These are phyloP conservation scores for Colletotrichum eleusines DNA, from an alignment of 2,329 filamentous ascomycete genomes.

Conservation along the genomic window DNA sequence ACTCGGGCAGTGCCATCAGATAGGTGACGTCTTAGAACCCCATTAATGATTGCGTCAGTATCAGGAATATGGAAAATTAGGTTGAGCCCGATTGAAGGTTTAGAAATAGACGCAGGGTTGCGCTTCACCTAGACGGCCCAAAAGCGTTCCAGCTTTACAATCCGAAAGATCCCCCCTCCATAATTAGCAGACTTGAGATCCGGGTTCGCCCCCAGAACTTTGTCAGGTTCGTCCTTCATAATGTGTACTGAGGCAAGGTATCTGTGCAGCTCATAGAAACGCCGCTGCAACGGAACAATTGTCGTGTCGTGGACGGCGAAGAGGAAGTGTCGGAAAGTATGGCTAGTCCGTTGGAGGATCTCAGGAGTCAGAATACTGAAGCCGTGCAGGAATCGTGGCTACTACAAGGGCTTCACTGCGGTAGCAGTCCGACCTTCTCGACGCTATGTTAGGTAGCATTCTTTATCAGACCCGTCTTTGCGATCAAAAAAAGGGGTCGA, in stretches of 20 bases:
- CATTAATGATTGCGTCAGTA: constrained; percentile 53
- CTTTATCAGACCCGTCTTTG: constrained; percentile 17
- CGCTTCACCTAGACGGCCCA: constrained; percentile 46
- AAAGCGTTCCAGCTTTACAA: constrained; percentile 47
- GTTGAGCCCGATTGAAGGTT: too few relatives aligned
- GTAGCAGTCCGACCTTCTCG: constrained; percentile 8
- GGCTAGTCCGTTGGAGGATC: constrained; percentile 48
- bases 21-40: constrained; percentile 51
- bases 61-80: constrained; percentile 33
- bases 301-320: constrained; percentile 58
- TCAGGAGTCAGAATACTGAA: constrained; percentile 45
- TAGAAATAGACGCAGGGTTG: too few relatives aligned
- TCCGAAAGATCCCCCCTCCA: constrained; percentile 45
- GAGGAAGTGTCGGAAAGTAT: constrained; percentile 54
- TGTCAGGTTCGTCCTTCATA: constrained; percentile 52
- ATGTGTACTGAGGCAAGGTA: constrained; percentile 46
- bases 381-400: constrained; percentile 44
- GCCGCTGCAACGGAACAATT: constrained; percentile 52
- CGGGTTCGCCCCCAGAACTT: constrained; percentile 49
- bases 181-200: constrained; percentile 45
- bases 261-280: constrained; percentile 52
- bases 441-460: not conserved
- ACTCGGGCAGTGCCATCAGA: constrained; percentile 50
- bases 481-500: too few relatives aligned
- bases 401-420: constrained; percentile 26